These are phyloP conservation scores for Cryptomeria japonica DNA, from an alignment of 75 land plant genomes.

Conservation along the genomic window DNA sequence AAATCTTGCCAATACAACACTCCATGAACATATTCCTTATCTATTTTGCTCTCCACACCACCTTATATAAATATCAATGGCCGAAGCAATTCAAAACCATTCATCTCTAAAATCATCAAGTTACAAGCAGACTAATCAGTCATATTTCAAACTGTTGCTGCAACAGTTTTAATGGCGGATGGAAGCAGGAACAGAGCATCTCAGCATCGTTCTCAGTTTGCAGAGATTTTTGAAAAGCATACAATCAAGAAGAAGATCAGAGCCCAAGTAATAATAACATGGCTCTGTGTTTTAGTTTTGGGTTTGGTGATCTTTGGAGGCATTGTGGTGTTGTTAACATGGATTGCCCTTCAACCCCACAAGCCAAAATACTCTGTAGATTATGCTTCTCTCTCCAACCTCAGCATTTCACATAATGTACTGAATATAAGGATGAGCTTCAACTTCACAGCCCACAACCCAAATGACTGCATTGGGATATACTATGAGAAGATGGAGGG, in stretches of 20 bases:
- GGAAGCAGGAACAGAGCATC: background rate
- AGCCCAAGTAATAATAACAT: background rate
- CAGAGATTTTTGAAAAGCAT: background rate
- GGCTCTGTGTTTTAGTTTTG: background rate
- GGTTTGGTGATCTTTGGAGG: background rate
- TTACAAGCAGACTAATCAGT: background rate
- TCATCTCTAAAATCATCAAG: background rate
- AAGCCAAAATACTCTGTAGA: constrained; percentile 37
- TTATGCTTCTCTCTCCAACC: constrained; percentile 31
- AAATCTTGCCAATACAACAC: background rate
- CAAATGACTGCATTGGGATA: constrained; percentile 61
- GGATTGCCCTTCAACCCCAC: constrained; percentile 50
- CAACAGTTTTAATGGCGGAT: background rate
- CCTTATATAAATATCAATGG: background rate
- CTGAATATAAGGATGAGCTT: constrained; percentile 47
- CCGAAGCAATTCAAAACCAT: background rate
- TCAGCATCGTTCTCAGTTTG: background rate
- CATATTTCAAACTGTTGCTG: no score
- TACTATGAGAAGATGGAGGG: constrained; percentile 52
- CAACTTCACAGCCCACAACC: constrained; percentile 52
- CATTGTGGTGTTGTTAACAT: constrained; percentile 25
- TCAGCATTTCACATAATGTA: constrained; percentile 24
- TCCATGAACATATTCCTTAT: background rate
- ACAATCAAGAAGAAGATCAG: background rate
- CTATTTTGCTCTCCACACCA: background rate